Conservation (phyloP, 345 rosid species). For the Linum tenue region DNA sequence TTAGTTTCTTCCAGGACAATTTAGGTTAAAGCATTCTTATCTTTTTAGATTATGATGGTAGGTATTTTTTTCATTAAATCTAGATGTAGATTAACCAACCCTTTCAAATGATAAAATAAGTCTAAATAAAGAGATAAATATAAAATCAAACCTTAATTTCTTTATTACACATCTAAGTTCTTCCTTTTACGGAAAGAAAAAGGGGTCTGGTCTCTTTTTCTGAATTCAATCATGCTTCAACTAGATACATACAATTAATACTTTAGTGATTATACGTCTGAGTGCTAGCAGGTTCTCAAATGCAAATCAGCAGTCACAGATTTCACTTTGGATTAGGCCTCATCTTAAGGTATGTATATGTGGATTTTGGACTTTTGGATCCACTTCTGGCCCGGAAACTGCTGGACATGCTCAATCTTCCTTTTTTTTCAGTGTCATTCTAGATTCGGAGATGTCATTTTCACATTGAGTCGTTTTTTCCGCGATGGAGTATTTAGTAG, state of each 20-base stretch:
- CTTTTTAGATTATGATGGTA: too few species aligned
- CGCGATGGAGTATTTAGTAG: conserved; percentile 38
- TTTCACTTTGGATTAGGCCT: conserved; percentile 94
- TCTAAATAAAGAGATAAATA: too few species aligned
- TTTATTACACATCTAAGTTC: too few species aligned
- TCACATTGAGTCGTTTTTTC: conserved; percentile 74
- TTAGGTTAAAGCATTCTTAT: too few species aligned
- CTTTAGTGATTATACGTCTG: conserved; percentile 15
- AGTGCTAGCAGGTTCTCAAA: conserved; percentile 58
- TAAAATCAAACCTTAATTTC: too few species aligned
- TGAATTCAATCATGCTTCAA: background rate
- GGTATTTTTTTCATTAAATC: too few species aligned
- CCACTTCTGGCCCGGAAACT: conserved; percentile 7
- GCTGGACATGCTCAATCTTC: conserved; percentile 14
- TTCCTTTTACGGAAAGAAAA: too few species aligned
- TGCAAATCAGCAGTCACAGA: conserved; percentile 60
- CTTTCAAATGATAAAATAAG: too few species aligned
- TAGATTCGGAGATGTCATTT: conserved; percentile 78
- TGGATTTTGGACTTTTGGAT: conserved; percentile 6
- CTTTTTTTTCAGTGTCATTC: conserved; percentile 54
- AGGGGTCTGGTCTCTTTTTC: background rate
- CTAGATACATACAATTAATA: background rate
- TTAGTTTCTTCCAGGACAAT: too few species aligned
- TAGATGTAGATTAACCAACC: too few species aligned
- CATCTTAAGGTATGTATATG: conserved; percentile 47